A percentile compares a stretch with the other conserved stretches of the same genome.
Evolutionary conservation across 2,329 filamentous ascomycete species (phyloP).

Genomic region (Paramyrothecium roridum): DNA sequence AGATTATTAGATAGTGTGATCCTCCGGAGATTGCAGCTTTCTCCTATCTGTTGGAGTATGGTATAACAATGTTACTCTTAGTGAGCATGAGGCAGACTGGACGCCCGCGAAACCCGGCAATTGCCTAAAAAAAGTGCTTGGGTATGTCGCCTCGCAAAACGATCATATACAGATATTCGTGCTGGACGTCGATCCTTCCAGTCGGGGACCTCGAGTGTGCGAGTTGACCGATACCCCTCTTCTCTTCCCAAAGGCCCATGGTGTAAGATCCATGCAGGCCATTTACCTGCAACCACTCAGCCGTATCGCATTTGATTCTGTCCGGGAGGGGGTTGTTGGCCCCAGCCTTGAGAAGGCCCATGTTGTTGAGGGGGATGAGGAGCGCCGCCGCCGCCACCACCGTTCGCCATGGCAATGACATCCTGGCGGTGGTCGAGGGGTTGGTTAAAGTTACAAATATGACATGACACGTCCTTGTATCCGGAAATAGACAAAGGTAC

Average conservation of each 20-base stretch:
- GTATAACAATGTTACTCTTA: not conserved
- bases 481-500: conserved; percentile 67
- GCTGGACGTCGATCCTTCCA: not conserved
- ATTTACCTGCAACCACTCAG: conserved; percentile 7
- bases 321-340: conserved; percentile 14
- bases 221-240: not conserved
- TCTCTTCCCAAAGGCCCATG: not conserved
- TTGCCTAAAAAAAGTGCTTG: not conserved
- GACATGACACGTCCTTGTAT: conserved; percentile 68
- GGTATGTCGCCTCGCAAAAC: not conserved
- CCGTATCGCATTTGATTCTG: conserved; percentile 25
- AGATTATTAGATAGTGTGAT: not conserved
- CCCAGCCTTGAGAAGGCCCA: conserved; percentile 29
- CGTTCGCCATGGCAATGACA: conserved; percentile 48
- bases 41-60: not conserved
- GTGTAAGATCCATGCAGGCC: not conserved
- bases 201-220: not conserved
- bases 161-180: not conserved
- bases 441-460: conserved; percentile 75
- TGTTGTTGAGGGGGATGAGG: conserved; percentile 23
- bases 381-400: conserved; percentile 27
- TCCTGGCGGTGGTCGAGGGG: conserved; percentile 57
- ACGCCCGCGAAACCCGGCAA: not conserved
- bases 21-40: not conserved
- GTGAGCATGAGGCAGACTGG: not conserved